Evolutionary conservation across 352 stramenopile species (phyloP).

Genomic region (Phytopythium ostracodes): DNA sequence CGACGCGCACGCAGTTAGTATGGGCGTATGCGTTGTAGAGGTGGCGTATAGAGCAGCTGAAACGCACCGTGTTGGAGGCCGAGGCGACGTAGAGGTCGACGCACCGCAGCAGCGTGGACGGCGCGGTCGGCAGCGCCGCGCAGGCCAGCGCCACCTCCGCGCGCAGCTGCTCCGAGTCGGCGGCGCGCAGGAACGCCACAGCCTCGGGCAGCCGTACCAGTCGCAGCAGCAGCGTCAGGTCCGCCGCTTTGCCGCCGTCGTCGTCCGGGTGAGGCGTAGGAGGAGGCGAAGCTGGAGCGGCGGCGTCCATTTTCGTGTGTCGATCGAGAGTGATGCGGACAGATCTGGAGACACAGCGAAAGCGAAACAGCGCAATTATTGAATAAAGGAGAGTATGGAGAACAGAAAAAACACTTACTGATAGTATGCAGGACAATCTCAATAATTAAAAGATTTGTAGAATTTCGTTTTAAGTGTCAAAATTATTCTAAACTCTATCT

Average conservation of each 20-base stretch:
- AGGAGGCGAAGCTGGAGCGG: background rate
- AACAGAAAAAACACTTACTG: no score
- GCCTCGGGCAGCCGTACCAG: constrained; percentile 21
- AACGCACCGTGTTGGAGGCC: background rate
- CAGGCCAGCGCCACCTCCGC: constrained; percentile 34
- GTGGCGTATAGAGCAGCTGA: no score
- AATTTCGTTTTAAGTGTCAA: no score
- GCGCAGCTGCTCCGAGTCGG: constrained; percentile 26
- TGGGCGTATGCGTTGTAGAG: no score
- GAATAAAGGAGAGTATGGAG: background rate
- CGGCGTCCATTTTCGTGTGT: background rate
- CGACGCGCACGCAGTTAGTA: background rate
- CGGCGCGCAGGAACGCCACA: constrained; percentile 24
- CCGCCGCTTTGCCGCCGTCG: background rate
- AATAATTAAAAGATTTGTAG: no score
- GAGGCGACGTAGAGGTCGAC: constrained; percentile 19
- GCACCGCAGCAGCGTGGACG: constrained; percentile 38
- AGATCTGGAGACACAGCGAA: no score
- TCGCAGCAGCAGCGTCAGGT: constrained; percentile 31
- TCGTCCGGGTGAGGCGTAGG: constrained; percentile 8
- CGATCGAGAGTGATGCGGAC: no score
- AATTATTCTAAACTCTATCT: no score
- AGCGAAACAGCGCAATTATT: no score
- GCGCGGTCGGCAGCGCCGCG: constrained; percentile 17
- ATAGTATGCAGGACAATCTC: no score